A percentile compares a stretch with the other conserved stretches of the same genome.
Evolutionary conservation across 495 filamentous ascomycete genomes (phyloP).

Genomic region (Aspergillus sclerotiicarbonarius): DNA sequence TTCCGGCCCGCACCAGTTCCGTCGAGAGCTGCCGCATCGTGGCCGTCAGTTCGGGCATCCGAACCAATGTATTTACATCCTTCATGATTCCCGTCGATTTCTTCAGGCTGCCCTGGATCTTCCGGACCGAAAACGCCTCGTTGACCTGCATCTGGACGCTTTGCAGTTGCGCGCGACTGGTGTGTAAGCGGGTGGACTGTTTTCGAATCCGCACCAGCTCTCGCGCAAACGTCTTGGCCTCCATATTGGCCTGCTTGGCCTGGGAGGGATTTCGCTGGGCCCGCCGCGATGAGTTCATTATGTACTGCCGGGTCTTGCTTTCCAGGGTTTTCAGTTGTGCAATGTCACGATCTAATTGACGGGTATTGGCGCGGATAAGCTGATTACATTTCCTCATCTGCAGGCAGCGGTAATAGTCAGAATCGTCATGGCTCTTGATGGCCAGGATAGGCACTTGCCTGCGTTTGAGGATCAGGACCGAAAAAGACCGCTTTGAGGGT

Average conservation of each 20-base stretch:
- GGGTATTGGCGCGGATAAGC: slow-evolving; percentile 85
- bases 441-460: slow-evolving; percentile 52
- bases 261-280: slow-evolving; percentile 73
- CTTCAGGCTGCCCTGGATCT: slow-evolving; percentile 90
- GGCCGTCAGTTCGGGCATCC: slow-evolving; percentile 78
- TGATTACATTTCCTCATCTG: slow-evolving; percentile 95
- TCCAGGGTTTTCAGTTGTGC: slow-evolving; percentile 69
- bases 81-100: slow-evolving; percentile 92
- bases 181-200: slow-evolving; percentile 68
- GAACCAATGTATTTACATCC: slow-evolving; percentile 85
- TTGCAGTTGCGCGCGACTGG: slow-evolving; percentile 86
- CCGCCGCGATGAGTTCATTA: slow-evolving; percentile 74
- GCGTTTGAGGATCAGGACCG: slow-evolving; percentile 86
- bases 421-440: background rate
- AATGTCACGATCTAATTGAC: slow-evolving; percentile 95
- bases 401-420: slow-evolving; percentile 9
- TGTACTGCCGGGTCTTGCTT: slow-evolving; percentile 79
- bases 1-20: slow-evolving; percentile 89
- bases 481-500: slow-evolving; percentile 81
- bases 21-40: slow-evolving; percentile 88
- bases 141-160: slow-evolving; percentile 97
- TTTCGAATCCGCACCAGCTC: slow-evolving; percentile 83
- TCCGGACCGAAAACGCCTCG: slow-evolving; percentile 91
- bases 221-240: slow-evolving; percentile 81
- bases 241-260: slow-evolving; percentile 69